These are phyloP conservation scores for Tillandsia leiboldiana DNA, from an alignment of 176 grass and related monocot species.

Conservation along the genomic window DNA sequence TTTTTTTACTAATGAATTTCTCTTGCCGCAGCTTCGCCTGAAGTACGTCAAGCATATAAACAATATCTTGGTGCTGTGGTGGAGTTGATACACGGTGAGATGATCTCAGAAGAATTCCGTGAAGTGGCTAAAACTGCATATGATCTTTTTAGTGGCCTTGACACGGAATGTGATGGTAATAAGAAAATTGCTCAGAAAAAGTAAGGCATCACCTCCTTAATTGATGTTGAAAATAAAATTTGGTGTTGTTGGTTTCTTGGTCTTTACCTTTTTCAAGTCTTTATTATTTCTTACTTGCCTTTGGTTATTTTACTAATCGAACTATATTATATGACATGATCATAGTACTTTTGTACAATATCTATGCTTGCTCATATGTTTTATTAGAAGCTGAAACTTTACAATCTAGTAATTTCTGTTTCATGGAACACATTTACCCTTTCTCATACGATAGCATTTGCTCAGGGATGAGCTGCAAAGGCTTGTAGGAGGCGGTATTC, in stretches of 20 bases:
- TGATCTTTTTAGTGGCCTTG: slow-evolving; percentile 37
- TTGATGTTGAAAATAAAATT: neutral
- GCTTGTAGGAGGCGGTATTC: slow-evolving; percentile 54
- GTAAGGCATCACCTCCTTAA: slow-evolving; percentile 13
- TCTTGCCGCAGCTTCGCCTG: slow-evolving; percentile 50
- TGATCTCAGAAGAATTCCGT: slow-evolving; percentile 62
- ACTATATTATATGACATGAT: neutral
- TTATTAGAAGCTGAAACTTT: slow-evolving; percentile 1
- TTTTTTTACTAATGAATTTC: slow-evolving; percentile 16
- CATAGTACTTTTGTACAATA: neutral
- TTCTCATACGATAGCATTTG: neutral
- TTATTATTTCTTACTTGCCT: neutral
- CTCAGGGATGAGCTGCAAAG: slow-evolving; percentile 63
- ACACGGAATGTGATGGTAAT: slow-evolving; percentile 16
- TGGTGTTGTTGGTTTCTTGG: slow-evolving; percentile 2
- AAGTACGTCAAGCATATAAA: slow-evolving; percentile 65
- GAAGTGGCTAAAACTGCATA: slow-evolving; percentile 61
- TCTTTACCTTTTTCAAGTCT: neutral
- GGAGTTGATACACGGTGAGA: slow-evolving; percentile 74
- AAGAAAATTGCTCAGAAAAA: slow-evolving; percentile 26
- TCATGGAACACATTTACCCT: neutral
- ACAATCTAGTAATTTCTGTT: neutral
- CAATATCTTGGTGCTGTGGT: slow-evolving; percentile 66
- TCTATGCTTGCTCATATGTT: neutral
- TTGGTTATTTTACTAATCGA: neutral